These are phyloP conservation scores for Cladosporium sp. DNA, from an alignment of 2,329 filamentous ascomycete genomes.

Conservation along the genomic window DNA sequence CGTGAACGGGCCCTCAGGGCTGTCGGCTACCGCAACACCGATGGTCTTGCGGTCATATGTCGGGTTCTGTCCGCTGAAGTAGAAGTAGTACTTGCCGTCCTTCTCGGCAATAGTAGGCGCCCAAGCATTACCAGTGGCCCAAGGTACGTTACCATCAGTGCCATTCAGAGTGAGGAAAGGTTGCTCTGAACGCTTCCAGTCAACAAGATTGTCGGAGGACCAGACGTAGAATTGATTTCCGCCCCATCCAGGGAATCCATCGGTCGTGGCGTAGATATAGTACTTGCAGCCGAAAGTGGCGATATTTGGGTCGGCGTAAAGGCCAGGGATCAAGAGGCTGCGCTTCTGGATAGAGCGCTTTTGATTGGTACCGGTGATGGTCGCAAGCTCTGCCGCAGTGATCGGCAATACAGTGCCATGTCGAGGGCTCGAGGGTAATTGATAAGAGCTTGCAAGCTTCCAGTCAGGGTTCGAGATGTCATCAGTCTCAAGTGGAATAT, in stretches of 20 bases:
- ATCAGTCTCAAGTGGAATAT: constrained; percentile 50
- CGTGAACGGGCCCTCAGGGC: constrained; percentile 25
- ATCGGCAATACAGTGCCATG: constrained; percentile 53
- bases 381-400: constrained; percentile 42
- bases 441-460: constrained; percentile 45
- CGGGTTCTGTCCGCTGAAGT: constrained; percentile 29
- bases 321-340: constrained; percentile 18
- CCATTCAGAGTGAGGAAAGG: constrained; percentile 46
- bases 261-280: constrained; percentile 48
- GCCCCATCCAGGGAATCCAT: constrained; percentile 44
- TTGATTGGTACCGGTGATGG: constrained; percentile 4
- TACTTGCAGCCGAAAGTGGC: constrained; percentile 42
- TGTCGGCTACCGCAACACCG: constrained; percentile 24
- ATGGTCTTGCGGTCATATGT: constrained; percentile 27
- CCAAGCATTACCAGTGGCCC: constrained; percentile 37
- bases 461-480: constrained; percentile 48
- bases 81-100: constrained; percentile 28
- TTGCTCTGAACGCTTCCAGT: constrained; percentile 39
- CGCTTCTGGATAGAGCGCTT: constrained; percentile 11
- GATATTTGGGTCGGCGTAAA: constrained; percentile 46
- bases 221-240: constrained; percentile 47
- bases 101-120: constrained; percentile 26
- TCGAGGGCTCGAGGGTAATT: constrained; percentile 47
- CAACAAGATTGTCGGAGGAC: constrained; percentile 42
- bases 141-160: constrained; percentile 38